These are phyloP conservation scores for Phytophthora sojae DNA, from an alignment of 352 stramenopile species.

Conservation along the genomic window DNA sequence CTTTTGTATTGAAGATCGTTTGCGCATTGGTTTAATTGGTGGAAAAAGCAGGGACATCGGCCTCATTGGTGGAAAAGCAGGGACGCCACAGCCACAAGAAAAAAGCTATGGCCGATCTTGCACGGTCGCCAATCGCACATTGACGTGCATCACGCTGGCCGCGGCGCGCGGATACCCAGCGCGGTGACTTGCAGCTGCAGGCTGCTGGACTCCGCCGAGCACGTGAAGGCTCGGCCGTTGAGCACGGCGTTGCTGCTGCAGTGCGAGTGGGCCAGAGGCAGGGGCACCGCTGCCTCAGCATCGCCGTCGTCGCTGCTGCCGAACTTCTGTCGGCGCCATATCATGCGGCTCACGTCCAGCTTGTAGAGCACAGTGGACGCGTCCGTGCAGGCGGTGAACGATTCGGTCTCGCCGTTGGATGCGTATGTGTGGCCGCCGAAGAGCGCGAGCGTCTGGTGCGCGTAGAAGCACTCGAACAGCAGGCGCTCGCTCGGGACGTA, in stretches of 20 bases:
- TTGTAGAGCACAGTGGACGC: slow-evolving; percentile 53
- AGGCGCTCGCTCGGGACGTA: slow-evolving; percentile 47
- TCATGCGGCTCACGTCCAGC: slow-evolving; percentile 70
- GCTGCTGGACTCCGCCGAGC: slow-evolving; percentile 20
- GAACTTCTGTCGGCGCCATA: slow-evolving; percentile 65
- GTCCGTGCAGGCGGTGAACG: slow-evolving; percentile 40
- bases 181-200: slow-evolving; percentile 45
- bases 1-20: slow-evolving; percentile 19
- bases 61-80: slow-evolving; percentile 27
- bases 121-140: slow-evolving; percentile 8
- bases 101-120: slow-evolving; percentile 3
- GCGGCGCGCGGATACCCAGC: slow-evolving; percentile 29
- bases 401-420: slow-evolving; percentile 50
- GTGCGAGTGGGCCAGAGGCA: slow-evolving; percentile 40
- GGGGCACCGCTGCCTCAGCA: not conserved
- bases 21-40: slow-evolving; percentile 4
- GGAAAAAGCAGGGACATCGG: slow-evolving; percentile 1
- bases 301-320: slow-evolving; percentile 11
- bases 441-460: slow-evolving; percentile 45
- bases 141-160: not conserved
- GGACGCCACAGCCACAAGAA: slow-evolving; percentile 39
- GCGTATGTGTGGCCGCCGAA: slow-evolving; percentile 62
- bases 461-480: slow-evolving; percentile 61
- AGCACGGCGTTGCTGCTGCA: slow-evolving; percentile 47
- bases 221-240: slow-evolving; percentile 30